Percentiles rank a stretch among this genome's conserved stretches.
These are phyloP conservation scores for Tricholoma sp. DNA, from an alignment of 768 basidiomycete genomes.

Conservation along the genomic window DNA sequence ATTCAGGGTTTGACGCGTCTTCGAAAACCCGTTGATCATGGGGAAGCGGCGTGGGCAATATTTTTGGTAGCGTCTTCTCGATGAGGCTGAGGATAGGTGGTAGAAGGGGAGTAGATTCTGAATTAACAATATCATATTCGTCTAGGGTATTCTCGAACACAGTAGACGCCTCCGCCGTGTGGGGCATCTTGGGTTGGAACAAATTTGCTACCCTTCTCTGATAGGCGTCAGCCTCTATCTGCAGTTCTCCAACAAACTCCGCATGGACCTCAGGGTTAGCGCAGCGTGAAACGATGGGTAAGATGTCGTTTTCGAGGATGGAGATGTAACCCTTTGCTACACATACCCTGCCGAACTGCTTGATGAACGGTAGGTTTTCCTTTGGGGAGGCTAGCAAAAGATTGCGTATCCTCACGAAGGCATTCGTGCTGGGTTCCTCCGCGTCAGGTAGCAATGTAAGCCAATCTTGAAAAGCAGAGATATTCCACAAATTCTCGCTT, in stretches of 20 bases:
- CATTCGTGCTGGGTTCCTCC: slow-evolving; percentile 6
- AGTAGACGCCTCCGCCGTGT: background rate
- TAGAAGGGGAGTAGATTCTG: slow-evolving; percentile 7
- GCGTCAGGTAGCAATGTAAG: slow-evolving; percentile 36
- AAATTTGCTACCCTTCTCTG: background rate
- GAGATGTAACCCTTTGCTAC: slow-evolving; percentile 41
- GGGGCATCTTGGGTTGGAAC: background rate
- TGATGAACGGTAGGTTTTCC: slow-evolving; percentile 31
- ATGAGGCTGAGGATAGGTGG: slow-evolving; percentile 23
- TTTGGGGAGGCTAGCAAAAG: slow-evolving; percentile 26
- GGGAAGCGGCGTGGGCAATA: slow-evolving; percentile 22
- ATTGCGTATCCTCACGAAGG: slow-evolving; percentile 9
- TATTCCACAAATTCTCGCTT: slow-evolving; percentile 11
- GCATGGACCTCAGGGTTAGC: slow-evolving; percentile 7
- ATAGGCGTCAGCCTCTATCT: background rate
- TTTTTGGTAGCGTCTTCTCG: slow-evolving; percentile 22
- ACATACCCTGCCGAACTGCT: slow-evolving; percentile 38
- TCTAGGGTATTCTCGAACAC: slow-evolving; percentile 29
- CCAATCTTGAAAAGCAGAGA: slow-evolving; percentile 33
- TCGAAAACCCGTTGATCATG: slow-evolving; percentile 29
- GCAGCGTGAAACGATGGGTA: slow-evolving; percentile 19
- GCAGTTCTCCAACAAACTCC: slow-evolving; percentile 7
- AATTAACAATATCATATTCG: slow-evolving; percentile 22
- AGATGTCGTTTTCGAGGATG: slow-evolving; percentile 18
- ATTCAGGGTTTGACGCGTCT: slow-evolving; percentile 22